These are phyloP conservation scores for Chamaecyparis obtusa DNA, from an alignment of 75 land plant genomes.

Conservation along the genomic window DNA sequence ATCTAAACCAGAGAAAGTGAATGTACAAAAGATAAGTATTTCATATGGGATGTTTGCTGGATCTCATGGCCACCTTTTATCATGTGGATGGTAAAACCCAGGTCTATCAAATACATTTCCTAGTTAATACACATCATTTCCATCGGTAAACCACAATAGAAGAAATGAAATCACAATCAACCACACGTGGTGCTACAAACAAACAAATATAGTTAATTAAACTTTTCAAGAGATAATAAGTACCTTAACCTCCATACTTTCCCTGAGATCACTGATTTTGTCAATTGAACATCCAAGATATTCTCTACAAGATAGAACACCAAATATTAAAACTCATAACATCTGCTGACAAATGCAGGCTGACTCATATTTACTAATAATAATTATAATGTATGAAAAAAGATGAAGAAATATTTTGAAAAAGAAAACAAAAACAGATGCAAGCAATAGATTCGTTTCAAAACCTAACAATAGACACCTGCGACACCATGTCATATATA, in stretches of 20 bases:
- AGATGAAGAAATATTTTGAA: background rate
- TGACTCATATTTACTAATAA: background rate
- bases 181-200: background rate
- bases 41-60: background rate
- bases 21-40: no score
- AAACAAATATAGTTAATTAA: background rate
- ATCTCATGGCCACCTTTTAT: background rate
- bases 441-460: background rate
- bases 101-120: background rate
- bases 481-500: background rate
- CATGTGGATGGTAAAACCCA: background rate
- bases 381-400: background rate
- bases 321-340: background rate
- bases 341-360: background rate
- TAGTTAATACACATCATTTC: background rate
- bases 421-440: background rate
- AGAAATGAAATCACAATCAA: background rate
- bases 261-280: conserved; percentile 59
- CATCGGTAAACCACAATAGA: background rate
- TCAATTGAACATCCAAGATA: conserved; percentile 13
- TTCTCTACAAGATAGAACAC: background rate
- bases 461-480: background rate
- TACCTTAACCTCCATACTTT: conserved; percentile 72
- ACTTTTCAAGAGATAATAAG: background rate
- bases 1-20: no score